Evolutionary conservation across 2,329 filamentous ascomycete species (phyloP), one percentile per base, ranked within the genome.

Genomic region (Coccinonectria pachysandricola): DNA sequence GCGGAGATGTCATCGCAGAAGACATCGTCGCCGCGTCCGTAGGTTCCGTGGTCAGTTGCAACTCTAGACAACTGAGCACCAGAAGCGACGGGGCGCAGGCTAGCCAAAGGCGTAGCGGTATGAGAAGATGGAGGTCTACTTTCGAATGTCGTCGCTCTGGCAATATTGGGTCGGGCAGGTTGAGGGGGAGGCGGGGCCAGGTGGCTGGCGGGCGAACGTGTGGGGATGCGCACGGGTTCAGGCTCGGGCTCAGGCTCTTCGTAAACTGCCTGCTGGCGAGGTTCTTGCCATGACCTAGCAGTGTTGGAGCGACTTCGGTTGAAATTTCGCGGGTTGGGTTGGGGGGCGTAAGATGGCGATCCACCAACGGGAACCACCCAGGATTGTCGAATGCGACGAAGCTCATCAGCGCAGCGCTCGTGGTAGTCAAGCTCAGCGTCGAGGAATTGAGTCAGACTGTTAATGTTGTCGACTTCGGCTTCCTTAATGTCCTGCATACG

Each of bases 401-500:
- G 70, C 40, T 92, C 81, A 41, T 95, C 87, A 28, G 81, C 73
- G 51, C 85, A 94, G 34, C 81, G 78, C 52, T 96, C 88, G 52
- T 95, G 82, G 58, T 91, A 95, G 37, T 81, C 79, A 31, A 96
- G 67, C 59, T 96, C 82, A 20, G 84, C 80, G 35, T 96, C 87
- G 26, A 96, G 61, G 52, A 96, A 92, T 11, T 73, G 64, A 4
- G 75, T 76, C 30, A 96, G 62, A 48, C 94, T 85, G 24, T 71
- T 66, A 21, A 94, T 72, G 46, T 78, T 85, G 37, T 96, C 88
- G 21, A 65, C 68, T 56, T 96, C 88, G 12, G 84, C 73, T 46
- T 95, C 87, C 60, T 91, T 88, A 59, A 96, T 92, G 49, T 96
- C 88, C 56, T 92, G 75, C 91, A 96, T 96, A 29, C 88, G 73